phyloP scores from a whole-genome alignment of 148 eudicot genomes.

The Persicaria tinctoria region DNA sequence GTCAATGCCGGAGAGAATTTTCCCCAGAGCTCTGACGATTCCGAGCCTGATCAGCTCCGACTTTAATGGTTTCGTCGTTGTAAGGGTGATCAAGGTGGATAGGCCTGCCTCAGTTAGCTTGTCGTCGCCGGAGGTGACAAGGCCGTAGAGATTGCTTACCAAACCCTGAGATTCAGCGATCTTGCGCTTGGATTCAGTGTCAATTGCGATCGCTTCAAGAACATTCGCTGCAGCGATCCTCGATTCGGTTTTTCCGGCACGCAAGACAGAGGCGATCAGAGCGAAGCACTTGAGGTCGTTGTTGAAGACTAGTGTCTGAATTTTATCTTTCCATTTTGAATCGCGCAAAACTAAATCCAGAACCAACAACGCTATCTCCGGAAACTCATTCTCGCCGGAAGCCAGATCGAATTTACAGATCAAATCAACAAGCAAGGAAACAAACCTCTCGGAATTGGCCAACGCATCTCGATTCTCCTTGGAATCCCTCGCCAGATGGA shows the following conservation, averaged over 20 bases:
- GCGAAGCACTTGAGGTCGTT: conserved; percentile 14
- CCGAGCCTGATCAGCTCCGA: conserved; percentile 41
- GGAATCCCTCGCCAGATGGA: conserved; percentile 23
- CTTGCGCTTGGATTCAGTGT: conserved; percentile 27
- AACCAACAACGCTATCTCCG: conserved; percentile 25
- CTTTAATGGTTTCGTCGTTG: conserved; percentile 29
- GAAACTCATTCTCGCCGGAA: background rate
- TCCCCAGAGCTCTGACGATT: conserved; percentile 23
- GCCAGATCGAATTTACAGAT: background rate
- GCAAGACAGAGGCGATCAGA: conserved; percentile 25
- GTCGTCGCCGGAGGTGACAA: conserved; percentile 20
- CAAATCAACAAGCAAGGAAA: background rate
- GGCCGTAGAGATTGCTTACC: conserved; percentile 22
- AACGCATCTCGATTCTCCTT: conserved; percentile 24
- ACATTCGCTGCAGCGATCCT: conserved; percentile 31
- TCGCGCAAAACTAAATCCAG: conserved; percentile 30
- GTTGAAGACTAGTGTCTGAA: conserved; percentile 15
- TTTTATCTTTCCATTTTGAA: background rate
- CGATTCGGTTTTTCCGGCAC: conserved; percentile 31
- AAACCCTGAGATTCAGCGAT: conserved; percentile 27
- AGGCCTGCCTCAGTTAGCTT: conserved; percentile 38
- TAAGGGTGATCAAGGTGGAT: conserved; percentile 30
- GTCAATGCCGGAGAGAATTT: conserved; percentile 29
- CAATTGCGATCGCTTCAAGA: conserved; percentile 24
- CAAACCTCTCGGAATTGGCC: background rate